Conservation (phyloP, 2,329 filamentous ascomycete species). For the Aspergillus aculeatinus region DNA sequence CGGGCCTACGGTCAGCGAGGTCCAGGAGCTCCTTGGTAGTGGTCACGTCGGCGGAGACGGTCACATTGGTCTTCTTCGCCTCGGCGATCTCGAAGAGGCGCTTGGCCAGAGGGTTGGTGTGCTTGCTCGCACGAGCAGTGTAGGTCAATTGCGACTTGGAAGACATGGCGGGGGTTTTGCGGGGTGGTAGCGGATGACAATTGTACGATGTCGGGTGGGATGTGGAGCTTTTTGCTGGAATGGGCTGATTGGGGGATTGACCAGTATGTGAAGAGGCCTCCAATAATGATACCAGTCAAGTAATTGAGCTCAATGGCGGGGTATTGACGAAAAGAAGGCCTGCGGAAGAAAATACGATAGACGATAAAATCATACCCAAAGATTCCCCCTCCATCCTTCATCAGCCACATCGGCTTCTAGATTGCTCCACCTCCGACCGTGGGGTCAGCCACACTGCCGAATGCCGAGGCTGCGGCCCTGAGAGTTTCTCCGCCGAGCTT, state of each 20-base stretch:
- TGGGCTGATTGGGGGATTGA: not conserved
- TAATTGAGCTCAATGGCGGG: not conserved
- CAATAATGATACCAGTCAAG: not conserved
- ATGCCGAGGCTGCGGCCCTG: not conserved
- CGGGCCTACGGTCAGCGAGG: slow-evolving; percentile 47
- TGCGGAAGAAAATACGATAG: not conserved
- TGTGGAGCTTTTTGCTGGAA: not conserved
- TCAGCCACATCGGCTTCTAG: slow-evolving; percentile 9
- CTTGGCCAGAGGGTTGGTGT: slow-evolving; percentile 45
- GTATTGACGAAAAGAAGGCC: not conserved
- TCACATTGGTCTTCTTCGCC: slow-evolving; percentile 49
- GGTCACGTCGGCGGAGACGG: slow-evolving; percentile 51
- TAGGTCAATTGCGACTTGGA: slow-evolving; percentile 45
- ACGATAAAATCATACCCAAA: slow-evolving; percentile 1
- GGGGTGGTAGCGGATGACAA: slow-evolving; percentile 18
- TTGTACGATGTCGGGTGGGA: not conserved
- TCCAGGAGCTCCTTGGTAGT: slow-evolving; percentile 48
- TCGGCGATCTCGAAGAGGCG: slow-evolving; percentile 48
- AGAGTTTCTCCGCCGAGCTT: slow-evolving; percentile 1
- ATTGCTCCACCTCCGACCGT: slow-evolving; percentile 11
- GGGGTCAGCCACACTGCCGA: slow-evolving; percentile 15
- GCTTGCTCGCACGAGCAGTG: slow-evolving; percentile 39
- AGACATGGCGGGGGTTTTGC: slow-evolving; percentile 38
- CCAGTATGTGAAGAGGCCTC: not conserved
- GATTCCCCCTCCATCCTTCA: slow-evolving; percentile 1